Evolutionary conservation across 73 alveolate species (phyloP).

Genomic region (Paramecium octaurelia): DNA sequence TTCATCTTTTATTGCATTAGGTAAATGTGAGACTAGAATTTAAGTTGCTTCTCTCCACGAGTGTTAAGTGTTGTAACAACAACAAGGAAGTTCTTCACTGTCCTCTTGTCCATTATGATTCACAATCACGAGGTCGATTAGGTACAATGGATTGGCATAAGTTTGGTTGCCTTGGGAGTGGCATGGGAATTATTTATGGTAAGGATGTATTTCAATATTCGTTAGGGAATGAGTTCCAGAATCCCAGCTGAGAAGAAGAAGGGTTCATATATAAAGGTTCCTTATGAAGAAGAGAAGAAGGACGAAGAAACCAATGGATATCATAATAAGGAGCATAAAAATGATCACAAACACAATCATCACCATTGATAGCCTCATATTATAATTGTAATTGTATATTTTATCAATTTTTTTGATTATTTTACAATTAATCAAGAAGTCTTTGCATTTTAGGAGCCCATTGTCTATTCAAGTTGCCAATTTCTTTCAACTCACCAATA

Average conservation of each 20-base stretch:
- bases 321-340: neutral
- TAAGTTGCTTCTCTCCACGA: constrained; percentile 41
- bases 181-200: constrained; percentile 27
- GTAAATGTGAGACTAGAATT: neutral
- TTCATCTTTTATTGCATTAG: constrained; percentile 40
- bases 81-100: constrained; percentile 54
- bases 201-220: neutral
- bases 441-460: constrained; percentile 22
- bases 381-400: neutral
- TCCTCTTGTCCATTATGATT: neutral
- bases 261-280: neutral
- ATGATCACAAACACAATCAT: neutral
- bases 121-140: constrained; percentile 5
- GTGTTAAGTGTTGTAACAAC: constrained; percentile 51
- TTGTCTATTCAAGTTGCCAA: neutral
- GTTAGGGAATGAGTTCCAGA: neutral
- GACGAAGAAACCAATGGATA: neutral
- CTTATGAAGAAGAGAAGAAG: neutral
- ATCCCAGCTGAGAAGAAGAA: neutral
- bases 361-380: neutral
- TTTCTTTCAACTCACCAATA: neutral
- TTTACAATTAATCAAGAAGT: constrained; percentile 20
- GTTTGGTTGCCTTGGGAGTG: constrained; percentile 39
- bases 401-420: neutral
- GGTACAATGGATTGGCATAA: constrained; percentile 31